These are phyloP conservation scores for Centaurea solstitialis DNA, from an alignment of 129 eudicot species.

Conservation along the genomic window DNA sequence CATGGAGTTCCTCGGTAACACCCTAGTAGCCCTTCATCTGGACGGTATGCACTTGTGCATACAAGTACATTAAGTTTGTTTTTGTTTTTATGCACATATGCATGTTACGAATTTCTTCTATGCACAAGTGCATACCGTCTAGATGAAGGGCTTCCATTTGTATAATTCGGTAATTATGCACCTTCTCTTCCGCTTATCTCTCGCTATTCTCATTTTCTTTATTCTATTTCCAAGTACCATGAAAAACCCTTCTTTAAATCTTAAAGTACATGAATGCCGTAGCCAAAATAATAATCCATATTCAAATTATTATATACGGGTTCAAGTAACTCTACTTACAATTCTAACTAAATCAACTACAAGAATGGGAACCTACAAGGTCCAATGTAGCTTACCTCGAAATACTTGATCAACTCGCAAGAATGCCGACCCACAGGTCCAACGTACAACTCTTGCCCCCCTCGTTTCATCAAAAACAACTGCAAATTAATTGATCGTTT, in stretches of 20 bases:
- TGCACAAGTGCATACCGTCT: no score
- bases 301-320: not conserved
- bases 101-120: no score
- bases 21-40: no score
- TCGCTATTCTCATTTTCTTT: not conserved
- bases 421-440: slow-evolving; percentile 91
- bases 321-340: not conserved
- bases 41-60: no score
- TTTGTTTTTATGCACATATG: no score
- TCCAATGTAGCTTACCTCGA: slow-evolving; percentile 43
- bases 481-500: not conserved
- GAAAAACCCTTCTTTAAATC: not conserved
- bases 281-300: not conserved
- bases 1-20: no score
- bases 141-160: no score
- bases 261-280: not conserved
- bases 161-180: not conserved
- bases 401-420: slow-evolving; percentile 69
- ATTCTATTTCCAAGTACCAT: not conserved
- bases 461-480: slow-evolving; percentile 86
- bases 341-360: not conserved
- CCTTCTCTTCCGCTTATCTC: not conserved
- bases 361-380: not conserved
- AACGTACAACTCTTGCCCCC: slow-evolving; percentile 80
- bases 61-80: no score